phyloP scores from a whole-genome alignment of 495 filamentous ascomycete species.

The Lasiosphaeriaceae sp. region DNA sequence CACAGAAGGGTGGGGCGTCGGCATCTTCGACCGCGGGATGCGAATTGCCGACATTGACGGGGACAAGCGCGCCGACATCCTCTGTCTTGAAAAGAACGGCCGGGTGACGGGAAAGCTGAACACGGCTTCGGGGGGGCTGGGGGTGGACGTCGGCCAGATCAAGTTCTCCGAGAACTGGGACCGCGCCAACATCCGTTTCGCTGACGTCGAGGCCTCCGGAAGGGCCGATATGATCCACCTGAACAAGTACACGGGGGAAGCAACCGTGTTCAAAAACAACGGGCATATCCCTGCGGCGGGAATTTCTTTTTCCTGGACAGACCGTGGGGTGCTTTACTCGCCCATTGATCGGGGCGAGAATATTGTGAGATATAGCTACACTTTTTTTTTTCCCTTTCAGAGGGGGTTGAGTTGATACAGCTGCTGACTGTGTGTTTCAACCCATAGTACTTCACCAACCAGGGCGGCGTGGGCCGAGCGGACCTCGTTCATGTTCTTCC shows the following conservation, averaged over 20 bases:
- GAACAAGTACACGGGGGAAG: constrained; percentile 23
- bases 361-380: not conserved
- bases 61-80: constrained; percentile 25
- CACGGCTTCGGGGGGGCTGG: constrained; percentile 3
- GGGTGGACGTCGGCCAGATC: constrained; percentile 13
- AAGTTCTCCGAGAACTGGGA: constrained; percentile 20
- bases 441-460: not conserved
- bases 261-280: constrained; percentile 12
- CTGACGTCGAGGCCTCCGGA: constrained; percentile 27
- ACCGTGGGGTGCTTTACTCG: not conserved
- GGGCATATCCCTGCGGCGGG: not conserved
- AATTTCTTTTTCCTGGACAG: not conserved
- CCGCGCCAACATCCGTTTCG: constrained; percentile 20
- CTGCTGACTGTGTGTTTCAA: not conserved
- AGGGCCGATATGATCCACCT: constrained; percentile 24
- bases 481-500: not conserved
- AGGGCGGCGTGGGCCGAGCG: not conserved
- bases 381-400: not conserved
- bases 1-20: constrained; percentile 15
- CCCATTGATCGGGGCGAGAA: not conserved
- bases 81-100: constrained; percentile 25
- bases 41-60: constrained; percentile 29
- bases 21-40: constrained; percentile 17
- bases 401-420: not conserved
- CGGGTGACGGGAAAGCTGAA: constrained; percentile 18